A percentile compares a stretch with the other conserved stretches of the same genome.
Evolutionary conservation across 1,139 yeast species (phyloP).

Genomic region (Sugiyamaella xylanicola): DNA sequence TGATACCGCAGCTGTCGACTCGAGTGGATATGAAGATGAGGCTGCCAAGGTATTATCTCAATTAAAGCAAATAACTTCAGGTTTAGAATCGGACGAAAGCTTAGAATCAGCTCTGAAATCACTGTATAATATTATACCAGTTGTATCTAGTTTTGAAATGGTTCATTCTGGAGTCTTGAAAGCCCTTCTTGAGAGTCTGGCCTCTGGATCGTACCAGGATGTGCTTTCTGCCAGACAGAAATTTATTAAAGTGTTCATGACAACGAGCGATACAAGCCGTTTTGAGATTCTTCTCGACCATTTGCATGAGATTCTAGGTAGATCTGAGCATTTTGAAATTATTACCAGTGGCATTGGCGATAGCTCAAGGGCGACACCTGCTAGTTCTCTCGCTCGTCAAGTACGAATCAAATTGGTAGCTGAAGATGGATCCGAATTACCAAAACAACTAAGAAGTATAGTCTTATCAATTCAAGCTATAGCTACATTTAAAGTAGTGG

Average conservation of each 20-base stretch:
- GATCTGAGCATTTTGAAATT: constrained; percentile 77
- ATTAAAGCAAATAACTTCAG: constrained; percentile 26
- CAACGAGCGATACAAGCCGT: constrained; percentile 17
- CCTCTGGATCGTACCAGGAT: constrained; percentile 6
- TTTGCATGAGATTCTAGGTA: constrained; percentile 72
- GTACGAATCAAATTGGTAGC: constrained; percentile 57
- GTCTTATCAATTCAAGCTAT: constrained; percentile 78
- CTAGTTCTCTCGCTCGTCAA: constrained; percentile 68
- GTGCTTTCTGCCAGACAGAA: constrained; percentile 38
- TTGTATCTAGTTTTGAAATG: constrained; percentile 73
- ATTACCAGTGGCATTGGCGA: constrained; percentile 52
- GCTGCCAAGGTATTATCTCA: constrained; percentile 31
- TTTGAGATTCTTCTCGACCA: constrained; percentile 53
- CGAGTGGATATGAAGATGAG: constrained; percentile 37
- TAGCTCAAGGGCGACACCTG: constrained; percentile 41
- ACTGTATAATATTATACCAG: constrained; percentile 39
- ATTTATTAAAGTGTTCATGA: constrained; percentile 53
- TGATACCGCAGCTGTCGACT: constrained; percentile 33
- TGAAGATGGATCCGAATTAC: constrained; percentile 37
- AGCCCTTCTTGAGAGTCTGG: constrained; percentile 42
- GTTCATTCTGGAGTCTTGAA: constrained; percentile 67
- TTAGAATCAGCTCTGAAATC: constrained; percentile 2
- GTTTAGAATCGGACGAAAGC: constrained; percentile 30
- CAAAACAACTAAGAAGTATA: constrained; percentile 31
- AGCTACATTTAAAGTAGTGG: constrained; percentile 77